phyloP scores from a whole-genome alignment of 192 early-diverging fungal species.

The Coemansia sp. region DNA sequence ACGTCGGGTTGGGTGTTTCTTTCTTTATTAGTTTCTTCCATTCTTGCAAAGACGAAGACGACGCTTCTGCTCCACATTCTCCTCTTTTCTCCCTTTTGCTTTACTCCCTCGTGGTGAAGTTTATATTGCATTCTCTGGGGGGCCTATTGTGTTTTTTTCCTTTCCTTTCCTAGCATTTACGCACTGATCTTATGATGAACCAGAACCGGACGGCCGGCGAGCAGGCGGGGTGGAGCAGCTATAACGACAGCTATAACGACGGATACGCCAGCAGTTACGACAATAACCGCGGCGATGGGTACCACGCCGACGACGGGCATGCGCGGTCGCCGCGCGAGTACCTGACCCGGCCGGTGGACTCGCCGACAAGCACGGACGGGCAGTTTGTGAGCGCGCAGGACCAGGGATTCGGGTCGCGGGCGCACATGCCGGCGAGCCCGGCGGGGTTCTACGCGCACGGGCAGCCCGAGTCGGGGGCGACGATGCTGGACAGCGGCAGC shows the following conservation, averaged over 20 bases:
- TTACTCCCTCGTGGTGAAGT: background rate
- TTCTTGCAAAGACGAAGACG: too few species aligned
- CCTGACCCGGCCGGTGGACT: slow-evolving; percentile 9
- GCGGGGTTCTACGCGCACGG: slow-evolving; percentile 9
- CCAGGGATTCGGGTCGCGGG: background rate
- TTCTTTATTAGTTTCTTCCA: too few species aligned
- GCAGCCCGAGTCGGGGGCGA: slow-evolving; percentile 18
- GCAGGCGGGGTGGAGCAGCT: background rate
- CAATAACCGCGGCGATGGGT: too few species aligned
- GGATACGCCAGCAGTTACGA: too few species aligned
- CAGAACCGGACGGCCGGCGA: background rate
- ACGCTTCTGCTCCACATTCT: background rate
- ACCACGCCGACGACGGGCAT: too few species aligned
- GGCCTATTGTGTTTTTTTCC: background rate
- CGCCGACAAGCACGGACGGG: slow-evolving; percentile 6
- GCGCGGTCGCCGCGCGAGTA: slow-evolving; percentile 7
- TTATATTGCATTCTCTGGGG: too few species aligned
- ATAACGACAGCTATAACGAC: too few species aligned
- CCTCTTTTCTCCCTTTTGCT: background rate
- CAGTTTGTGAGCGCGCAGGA: slow-evolving; percentile 9
- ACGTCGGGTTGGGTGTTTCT: too few species aligned
- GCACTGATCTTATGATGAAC: too few species aligned
- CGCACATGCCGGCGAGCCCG: background rate
- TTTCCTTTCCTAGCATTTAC: too few species aligned
- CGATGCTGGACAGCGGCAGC: slow-evolving; percentile 6